These are phyloP conservation scores for Didymella keratinophila DNA, from an alignment of 2,329 filamentous ascomycete genomes.

Conservation along the genomic window DNA sequence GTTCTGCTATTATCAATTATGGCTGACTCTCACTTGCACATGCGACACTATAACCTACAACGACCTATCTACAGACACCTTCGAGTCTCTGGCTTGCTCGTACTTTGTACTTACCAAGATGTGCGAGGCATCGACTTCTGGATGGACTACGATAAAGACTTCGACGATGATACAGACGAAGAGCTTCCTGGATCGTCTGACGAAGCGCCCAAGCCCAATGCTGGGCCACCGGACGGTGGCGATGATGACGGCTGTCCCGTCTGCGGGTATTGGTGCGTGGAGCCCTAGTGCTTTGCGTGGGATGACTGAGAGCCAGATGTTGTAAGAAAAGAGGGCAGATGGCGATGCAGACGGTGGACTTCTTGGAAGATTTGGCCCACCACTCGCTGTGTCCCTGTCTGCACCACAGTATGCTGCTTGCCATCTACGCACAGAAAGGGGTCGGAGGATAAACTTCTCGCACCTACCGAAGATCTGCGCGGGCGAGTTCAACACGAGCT, in stretches of 20 bases:
- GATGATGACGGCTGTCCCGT: neutral
- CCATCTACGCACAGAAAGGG: neutral
- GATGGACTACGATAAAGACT: neutral
- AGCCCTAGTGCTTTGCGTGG: neutral
- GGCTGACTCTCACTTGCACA: neutral
- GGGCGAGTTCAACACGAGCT: neutral
- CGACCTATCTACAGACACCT: neutral
- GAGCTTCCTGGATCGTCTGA: neutral
- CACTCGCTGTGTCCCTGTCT: neutral
- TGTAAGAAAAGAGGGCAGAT: neutral
- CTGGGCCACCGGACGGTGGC: neutral
- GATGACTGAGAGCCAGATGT: neutral
- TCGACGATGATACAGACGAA: neutral
- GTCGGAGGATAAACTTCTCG: neutral
- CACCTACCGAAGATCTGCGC: neutral
- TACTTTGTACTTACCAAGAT: neutral
- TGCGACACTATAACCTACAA: neutral
- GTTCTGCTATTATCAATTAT: neutral
- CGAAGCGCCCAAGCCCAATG: neutral
- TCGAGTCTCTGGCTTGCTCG: neutral
- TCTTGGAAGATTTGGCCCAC: neutral
- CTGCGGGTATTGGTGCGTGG: neutral
- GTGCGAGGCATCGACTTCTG: neutral
- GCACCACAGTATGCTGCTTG: neutral
- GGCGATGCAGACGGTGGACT: neutral